phyloP scores from a whole-genome alignment of 495 filamentous ascomycete genomes.

The Rostrohypoxylon terebratum region DNA sequence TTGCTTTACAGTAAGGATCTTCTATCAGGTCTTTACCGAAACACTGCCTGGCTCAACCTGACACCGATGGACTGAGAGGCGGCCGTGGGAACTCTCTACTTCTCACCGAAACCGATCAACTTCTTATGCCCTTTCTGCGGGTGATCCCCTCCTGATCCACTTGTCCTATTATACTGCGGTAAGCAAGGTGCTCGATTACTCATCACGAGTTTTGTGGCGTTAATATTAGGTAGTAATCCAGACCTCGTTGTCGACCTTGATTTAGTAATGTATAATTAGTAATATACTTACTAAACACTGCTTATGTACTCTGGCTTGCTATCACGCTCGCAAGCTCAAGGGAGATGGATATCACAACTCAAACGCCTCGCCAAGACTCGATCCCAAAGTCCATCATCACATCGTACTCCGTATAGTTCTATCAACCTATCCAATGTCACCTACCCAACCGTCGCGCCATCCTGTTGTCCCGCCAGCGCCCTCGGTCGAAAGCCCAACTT shows the following conservation, averaged over 20 bases:
- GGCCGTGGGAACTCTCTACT: not conserved
- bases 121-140: not conserved
- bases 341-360: constrained; percentile 33
- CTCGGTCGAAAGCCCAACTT: constrained; percentile 47
- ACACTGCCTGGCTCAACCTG: not conserved
- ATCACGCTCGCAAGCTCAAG: constrained; percentile 4
- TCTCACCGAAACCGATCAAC: not conserved
- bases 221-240: not conserved
- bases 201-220: not conserved
- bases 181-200: not conserved
- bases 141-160: not conserved
- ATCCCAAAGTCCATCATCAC: not conserved
- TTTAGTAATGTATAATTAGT: not conserved
- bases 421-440: not conserved
- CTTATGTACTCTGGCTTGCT: not conserved
- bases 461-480: constrained; percentile 42
- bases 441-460: constrained; percentile 22
- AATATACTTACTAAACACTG: constrained; percentile 3
- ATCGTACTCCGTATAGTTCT: not conserved
- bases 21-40: not conserved
- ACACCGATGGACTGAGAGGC: not conserved
- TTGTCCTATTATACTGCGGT: too few relatives aligned
- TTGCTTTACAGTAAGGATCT: not conserved
- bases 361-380: constrained; percentile 33
- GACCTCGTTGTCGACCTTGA: not conserved